Evolutionary conservation across 257 asterid species (phyloP).

Genomic region (Ilex asprella): DNA sequence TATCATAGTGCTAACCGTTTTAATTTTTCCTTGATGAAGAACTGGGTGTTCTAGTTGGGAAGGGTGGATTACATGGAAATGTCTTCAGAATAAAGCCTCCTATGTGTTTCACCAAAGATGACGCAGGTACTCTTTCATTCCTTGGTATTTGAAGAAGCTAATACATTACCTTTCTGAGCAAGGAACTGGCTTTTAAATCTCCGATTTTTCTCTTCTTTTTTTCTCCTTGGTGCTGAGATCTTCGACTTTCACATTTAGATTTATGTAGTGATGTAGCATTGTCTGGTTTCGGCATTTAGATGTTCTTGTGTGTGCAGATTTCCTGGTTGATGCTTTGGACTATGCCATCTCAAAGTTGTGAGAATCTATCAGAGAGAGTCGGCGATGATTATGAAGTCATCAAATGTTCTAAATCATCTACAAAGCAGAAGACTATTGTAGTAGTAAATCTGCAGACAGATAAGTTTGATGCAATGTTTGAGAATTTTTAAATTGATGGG

Average conservation of each 20-base stretch:
- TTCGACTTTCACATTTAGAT: no score
- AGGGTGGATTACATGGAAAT: conserved; percentile 92
- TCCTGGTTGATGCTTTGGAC: conserved; percentile 85
- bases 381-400: conserved; percentile 5
- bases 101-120: conserved; percentile 81
- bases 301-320: conserved; percentile 45
- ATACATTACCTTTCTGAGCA: not conserved
- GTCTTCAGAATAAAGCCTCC: conserved; percentile 99
- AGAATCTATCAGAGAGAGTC: conserved; percentile 15
- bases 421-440: not conserved
- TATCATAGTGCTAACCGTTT: not conserved
- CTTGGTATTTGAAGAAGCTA: not conserved
- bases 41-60: conserved; percentile 84
- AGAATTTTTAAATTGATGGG: no score
- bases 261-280: not conserved
- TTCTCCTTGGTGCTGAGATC: no score
- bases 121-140: conserved; percentile 59
- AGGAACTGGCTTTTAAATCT: not conserved
- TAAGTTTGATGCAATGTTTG: not conserved
- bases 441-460: not conserved
- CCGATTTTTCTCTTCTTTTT: no score
- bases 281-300: not conserved
- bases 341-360: conserved; percentile 69
- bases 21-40: conserved; percentile 34
- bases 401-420: not conserved